Evolutionary conservation across 2,329 filamentous ascomycete genomes (phyloP), one percentile per base, ranked within the genome.

Genomic region (Pseudocercospora vitis): DNA sequence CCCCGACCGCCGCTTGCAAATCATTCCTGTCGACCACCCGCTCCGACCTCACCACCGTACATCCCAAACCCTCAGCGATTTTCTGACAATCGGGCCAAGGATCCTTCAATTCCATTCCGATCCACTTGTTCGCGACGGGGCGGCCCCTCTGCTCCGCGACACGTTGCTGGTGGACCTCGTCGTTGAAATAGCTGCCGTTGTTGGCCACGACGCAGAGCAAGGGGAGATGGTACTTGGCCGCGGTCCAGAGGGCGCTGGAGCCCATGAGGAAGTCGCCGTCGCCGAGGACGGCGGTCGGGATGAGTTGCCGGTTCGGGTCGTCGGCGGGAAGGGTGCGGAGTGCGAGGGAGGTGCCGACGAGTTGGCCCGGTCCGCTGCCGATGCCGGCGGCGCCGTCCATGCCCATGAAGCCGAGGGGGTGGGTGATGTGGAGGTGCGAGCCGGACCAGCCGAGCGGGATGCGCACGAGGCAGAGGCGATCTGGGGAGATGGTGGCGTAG

Each of bases 341-440:
- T 3, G 52, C 58, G 11, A 61, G 54, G 4, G 54, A 46, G 1
- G 59, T 57, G 26, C 59, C 59, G 14, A 61, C 57, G 23, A 56
- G 32, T 35, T 61, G 59, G 12, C 57, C 59, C 6, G 56, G 57
- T 7, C 57, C 57, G 7, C 50, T 55, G 3, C 44, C 57, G 9
- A 61, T 53, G 1, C 59, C 59, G 6, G 56, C 59, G 7, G 56
- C 59, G 23, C 59, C 59, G 29, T 61, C 59, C 54, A 57, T 55
- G 32, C 59, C 59, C 55, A 61, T 55, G 54, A 61, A 61, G 6
- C 48, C 32, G 18, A 61, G 44, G 9, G 54, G 49, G 21, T 59
- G 54, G 4, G 56, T 52, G 7, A 48, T 19, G 18, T 44, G 51
- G 9, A 61, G 32, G 48, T 55, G 49, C 6, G 19, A 12, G 18